phyloP scores from a whole-genome alignment of 129 eudicot species.

The Chrysanthemum makinoi region DNA sequence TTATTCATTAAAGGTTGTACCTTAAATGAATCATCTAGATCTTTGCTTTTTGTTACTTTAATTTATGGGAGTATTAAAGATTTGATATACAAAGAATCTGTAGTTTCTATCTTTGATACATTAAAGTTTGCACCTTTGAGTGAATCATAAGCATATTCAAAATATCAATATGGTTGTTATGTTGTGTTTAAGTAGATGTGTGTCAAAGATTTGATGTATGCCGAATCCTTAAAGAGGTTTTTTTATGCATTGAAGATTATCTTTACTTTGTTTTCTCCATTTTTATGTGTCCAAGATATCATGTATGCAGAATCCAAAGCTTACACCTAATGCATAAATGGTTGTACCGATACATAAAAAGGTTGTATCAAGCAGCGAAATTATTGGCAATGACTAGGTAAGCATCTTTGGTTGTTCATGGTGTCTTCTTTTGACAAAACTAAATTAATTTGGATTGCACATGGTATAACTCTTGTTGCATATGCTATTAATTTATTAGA shows the following conservation, averaged over 20 bases:
- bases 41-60: conserved; percentile 27
- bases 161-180: background rate
- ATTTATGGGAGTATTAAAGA: conserved; percentile 23
- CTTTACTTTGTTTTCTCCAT: too few species aligned
- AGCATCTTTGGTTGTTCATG: conserved; percentile 20
- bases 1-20: conserved; percentile 31
- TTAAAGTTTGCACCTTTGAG: conserved; percentile 27
- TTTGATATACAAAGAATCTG: conserved; percentile 30
- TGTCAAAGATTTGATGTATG: too few species aligned
- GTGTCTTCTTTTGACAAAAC: conserved; percentile 9
- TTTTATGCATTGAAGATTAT: conserved; percentile 5
- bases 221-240: background rate
- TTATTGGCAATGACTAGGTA: conserved; percentile 20
- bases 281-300: background rate
- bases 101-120: conserved; percentile 19
- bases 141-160: conserved; percentile 23
- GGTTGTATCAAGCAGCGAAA: conserved; percentile 19
- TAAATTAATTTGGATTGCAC: background rate
- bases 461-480: conserved; percentile 16
- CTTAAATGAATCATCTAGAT: conserved; percentile 28
- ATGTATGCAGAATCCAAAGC: conserved; percentile 9
- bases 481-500: too few species aligned
- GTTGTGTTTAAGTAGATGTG: too few species aligned
- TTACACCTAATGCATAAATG: conserved; percentile 16
- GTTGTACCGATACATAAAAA: background rate